Percentiles rank a stretch among this genome's conserved stretches.
These are phyloP conservation scores for Claviceps sp. DNA, from an alignment of 2,329 filamentous ascomycete species.

Conservation along the genomic window DNA sequence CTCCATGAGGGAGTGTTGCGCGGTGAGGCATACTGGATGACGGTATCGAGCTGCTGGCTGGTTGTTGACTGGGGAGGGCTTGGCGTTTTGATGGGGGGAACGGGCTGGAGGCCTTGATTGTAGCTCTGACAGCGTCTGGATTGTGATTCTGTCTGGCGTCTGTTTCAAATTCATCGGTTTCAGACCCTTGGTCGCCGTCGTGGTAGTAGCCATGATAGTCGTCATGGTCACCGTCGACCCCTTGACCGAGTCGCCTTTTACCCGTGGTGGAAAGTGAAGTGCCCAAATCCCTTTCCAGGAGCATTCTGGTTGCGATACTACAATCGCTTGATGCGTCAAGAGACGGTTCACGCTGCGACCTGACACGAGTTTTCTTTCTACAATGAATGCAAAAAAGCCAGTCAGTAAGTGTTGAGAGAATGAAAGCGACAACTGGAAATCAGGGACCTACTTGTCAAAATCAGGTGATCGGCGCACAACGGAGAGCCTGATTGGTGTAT, in stretches of 20 bases:
- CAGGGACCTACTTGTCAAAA: neutral
- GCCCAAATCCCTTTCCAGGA: neutral
- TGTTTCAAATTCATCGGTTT: slow-evolving; percentile 14
- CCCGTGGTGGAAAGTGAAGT: neutral
- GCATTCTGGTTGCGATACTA: neutral
- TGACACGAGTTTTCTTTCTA: neutral
- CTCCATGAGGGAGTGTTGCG: neutral
- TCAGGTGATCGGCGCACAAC: neutral
- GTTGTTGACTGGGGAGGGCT: neutral
- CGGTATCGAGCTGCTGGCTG: slow-evolving; percentile 9
- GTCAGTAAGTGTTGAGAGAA: neutral
- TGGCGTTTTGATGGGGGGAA: neutral
- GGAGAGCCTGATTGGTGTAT: neutral
- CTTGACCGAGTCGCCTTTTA: neutral
- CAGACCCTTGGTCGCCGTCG: no score
- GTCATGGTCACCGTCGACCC: neutral
- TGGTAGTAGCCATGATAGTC: neutral
- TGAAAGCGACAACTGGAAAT: neutral
- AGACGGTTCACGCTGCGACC: neutral
- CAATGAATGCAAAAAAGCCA: neutral
- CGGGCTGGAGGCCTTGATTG: neutral
- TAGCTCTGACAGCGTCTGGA: slow-evolving; percentile 7
- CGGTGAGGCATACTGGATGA: slow-evolving; percentile 7
- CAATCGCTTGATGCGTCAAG: neutral
- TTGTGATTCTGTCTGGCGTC: slow-evolving; percentile 6